These are phyloP conservation scores for Anthracocystis setariae DNA, from an alignment of 1,284 basidiomycete species.

Conservation along the genomic window DNA sequence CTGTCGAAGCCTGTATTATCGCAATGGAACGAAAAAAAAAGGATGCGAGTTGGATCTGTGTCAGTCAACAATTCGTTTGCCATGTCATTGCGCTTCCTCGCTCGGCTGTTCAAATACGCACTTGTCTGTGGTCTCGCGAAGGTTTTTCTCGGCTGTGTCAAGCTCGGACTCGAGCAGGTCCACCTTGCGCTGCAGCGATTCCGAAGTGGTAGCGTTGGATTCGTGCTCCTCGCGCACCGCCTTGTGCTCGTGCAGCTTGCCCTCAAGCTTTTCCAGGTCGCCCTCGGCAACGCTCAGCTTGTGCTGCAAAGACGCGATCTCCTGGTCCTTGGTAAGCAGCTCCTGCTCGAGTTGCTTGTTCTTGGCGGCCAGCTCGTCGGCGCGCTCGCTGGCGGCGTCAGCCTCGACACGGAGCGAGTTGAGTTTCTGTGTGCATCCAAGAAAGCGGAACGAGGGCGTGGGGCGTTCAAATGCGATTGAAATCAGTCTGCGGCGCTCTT, in stretches of 20 bases:
- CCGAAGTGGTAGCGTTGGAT: slow-evolving; percentile 78
- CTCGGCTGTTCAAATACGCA: slow-evolving; percentile 70
- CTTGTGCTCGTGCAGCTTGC: slow-evolving; percentile 80
- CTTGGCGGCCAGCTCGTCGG: slow-evolving; percentile 64
- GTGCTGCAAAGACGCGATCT: slow-evolving; percentile 84
- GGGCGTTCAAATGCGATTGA: too few species aligned
- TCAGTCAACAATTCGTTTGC: slow-evolving; percentile 7
- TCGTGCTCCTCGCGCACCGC: slow-evolving; percentile 78
- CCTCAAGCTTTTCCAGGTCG: slow-evolving; percentile 82
- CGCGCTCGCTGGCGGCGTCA: slow-evolving; percentile 74
- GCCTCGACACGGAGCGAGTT: slow-evolving; percentile 82
- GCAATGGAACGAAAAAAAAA: too few species aligned
- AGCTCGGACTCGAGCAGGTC: slow-evolving; percentile 93
- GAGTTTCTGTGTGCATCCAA: slow-evolving; percentile 69
- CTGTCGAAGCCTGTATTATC: slow-evolving; percentile 80
- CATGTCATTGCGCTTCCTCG: not conserved
- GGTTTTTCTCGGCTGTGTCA: slow-evolving; percentile 93
- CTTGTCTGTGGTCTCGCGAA: slow-evolving; percentile 97
- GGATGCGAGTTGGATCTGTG: not conserved
- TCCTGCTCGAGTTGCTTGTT: slow-evolving; percentile 76
- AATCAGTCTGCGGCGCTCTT: not conserved
- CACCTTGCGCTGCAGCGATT: slow-evolving; percentile 84
- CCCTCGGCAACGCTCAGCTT: slow-evolving; percentile 77
- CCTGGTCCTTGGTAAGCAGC: slow-evolving; percentile 86
- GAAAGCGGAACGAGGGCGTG: not conserved